Evolutionary conservation across 2,329 filamentous ascomycete species (phyloP).

Genomic region (Colletotrichum shisoi): DNA sequence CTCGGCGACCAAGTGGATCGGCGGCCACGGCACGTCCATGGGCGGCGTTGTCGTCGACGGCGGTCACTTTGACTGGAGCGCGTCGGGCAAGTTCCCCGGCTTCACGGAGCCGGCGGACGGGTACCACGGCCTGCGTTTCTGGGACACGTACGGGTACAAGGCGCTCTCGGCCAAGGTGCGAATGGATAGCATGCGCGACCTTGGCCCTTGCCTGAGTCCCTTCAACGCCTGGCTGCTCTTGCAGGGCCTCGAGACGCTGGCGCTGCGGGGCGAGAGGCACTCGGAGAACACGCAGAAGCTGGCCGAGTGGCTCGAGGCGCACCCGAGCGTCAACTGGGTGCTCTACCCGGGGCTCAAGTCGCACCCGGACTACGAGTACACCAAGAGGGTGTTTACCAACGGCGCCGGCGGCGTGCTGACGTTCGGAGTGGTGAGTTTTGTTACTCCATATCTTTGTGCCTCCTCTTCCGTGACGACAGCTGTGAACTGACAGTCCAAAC

Average conservation of each 20-base stretch:
- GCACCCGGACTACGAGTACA: conserved; percentile 69
- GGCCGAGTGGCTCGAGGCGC: conserved; percentile 72
- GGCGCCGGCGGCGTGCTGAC: conserved; percentile 76
- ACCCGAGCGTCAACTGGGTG: conserved; percentile 75
- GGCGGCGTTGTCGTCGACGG: conserved; percentile 73
- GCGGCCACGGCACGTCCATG: conserved; percentile 75
- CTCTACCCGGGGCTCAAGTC: conserved; percentile 73
- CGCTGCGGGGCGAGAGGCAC: conserved; percentile 71
- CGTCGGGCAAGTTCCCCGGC: conserved; percentile 72
- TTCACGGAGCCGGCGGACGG: conserved; percentile 73
- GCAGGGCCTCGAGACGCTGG: conserved; percentile 73
- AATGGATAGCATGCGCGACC: conserved; percentile 74
- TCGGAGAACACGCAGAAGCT: conserved; percentile 70
- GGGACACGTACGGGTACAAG: conserved; percentile 71
- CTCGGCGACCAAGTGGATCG: conserved; percentile 77
- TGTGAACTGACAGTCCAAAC: background rate
- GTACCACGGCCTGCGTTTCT: conserved; percentile 75
- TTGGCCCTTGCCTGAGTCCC: conserved; percentile 72
- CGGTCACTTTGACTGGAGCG: conserved; percentile 77
- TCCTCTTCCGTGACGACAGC: conserved; percentile 45
- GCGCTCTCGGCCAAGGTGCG: conserved; percentile 72
- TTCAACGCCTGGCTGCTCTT: conserved; percentile 77
- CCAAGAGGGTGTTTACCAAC: conserved; percentile 72
- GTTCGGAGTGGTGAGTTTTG: conserved; percentile 66
- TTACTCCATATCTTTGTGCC: conserved; percentile 40